Evolutionary conservation across 2,329 filamentous ascomycete genomes (phyloP).

Genomic region (Xylariales sp.): DNA sequence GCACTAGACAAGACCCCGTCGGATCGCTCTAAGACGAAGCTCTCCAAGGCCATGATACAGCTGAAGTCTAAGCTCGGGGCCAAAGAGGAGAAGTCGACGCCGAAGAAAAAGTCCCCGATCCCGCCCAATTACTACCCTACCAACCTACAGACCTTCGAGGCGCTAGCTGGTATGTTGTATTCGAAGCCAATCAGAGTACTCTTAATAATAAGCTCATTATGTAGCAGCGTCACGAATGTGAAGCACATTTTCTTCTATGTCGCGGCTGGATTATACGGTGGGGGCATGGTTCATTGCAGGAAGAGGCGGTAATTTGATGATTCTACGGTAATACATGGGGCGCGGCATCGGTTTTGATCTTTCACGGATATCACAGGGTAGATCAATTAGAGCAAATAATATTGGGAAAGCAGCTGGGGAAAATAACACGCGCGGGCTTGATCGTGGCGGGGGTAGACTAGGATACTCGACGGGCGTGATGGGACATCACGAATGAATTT

Average conservation of each 20-base stretch:
- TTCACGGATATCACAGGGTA: neutral
- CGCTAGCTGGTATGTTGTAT: slow-evolving; percentile 29
- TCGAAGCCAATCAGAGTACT: neutral
- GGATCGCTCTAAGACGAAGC: slow-evolving; percentile 21
- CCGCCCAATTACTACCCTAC: slow-evolving; percentile 30
- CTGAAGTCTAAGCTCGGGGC: slow-evolving; percentile 41
- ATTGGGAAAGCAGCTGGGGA: neutral
- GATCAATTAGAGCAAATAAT: neutral
- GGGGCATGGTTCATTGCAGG: neutral
- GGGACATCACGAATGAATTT: neutral
- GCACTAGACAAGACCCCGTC: slow-evolving; percentile 24
- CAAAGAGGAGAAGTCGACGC: slow-evolving; percentile 32
- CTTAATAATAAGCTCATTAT: slow-evolving; percentile 7
- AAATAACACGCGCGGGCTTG: neutral
- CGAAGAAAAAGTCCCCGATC: slow-evolving; percentile 24
- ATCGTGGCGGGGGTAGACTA: neutral
- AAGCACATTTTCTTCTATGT: neutral
- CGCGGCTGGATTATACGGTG: neutral
- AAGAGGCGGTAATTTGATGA: slow-evolving; percentile 6
- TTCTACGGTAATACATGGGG: neutral
- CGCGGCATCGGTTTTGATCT: neutral
- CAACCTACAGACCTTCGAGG: slow-evolving; percentile 29
- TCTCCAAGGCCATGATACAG: slow-evolving; percentile 37
- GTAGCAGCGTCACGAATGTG: slow-evolving; percentile 22
- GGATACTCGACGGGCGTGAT: neutral